A percentile compares a stretch with the other conserved stretches of the same genome.
Conservation (phyloP, 1,284 basidiomycete genomes). For the Melampsora larici-populina region DNA sequence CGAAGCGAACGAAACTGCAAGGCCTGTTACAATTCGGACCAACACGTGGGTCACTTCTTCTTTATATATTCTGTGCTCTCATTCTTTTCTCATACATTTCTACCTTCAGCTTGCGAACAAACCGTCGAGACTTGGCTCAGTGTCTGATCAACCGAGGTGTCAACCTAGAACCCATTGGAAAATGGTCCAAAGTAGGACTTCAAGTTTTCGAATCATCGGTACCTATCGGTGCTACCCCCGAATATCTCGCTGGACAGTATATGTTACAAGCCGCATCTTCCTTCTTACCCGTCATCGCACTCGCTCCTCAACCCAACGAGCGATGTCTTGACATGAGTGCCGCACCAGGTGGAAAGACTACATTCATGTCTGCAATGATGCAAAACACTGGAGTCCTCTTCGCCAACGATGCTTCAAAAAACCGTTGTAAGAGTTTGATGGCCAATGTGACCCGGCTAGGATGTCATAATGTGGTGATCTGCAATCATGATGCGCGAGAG, state of each 20-base stretch:
- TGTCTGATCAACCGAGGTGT: constrained; percentile 92
- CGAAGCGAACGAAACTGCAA: constrained; percentile 92
- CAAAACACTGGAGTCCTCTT: constrained; percentile 98
- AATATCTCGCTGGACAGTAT: constrained; percentile 98
- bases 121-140: constrained; percentile 90
- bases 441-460: constrained; percentile 96
- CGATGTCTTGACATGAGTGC: constrained; percentile 98
- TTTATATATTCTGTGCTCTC: not conserved
- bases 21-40: constrained; percentile 95
- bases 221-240: constrained; percentile 88
- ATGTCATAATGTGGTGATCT: constrained; percentile 96
- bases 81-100: not conserved
- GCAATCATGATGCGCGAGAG: constrained; percentile 94
- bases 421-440: constrained; percentile 88
- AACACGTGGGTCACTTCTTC: constrained; percentile 64
- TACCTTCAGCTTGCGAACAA: constrained; percentile 65
- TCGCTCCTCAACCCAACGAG: constrained; percentile 87
- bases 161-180: constrained; percentile 94
- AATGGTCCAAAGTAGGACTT: constrained; percentile 97
- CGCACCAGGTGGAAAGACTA: constrained; percentile 95
- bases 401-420: constrained; percentile 95
- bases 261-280: constrained; percentile 99
- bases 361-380: constrained; percentile 90
- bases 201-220: constrained; percentile 96
- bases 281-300: constrained; percentile 96